Base-by-base conservation (phyloP, 306 rosid genomes). In the Prunus davidiana region DNA sequence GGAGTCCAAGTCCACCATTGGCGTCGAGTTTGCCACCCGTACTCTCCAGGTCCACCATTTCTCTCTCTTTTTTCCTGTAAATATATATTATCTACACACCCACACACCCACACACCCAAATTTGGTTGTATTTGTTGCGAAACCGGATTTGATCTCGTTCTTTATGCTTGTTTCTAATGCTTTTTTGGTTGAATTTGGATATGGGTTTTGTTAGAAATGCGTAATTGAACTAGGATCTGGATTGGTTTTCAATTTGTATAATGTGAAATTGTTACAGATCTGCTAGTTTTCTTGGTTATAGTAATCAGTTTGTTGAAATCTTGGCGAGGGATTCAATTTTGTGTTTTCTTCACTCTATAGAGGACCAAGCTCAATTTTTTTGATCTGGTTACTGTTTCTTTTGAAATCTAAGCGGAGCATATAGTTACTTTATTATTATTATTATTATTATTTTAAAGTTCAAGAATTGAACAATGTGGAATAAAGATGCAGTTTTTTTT, bases 1-100 rank as follows among this genome's bases (percentile, higher is more conserved):
- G 78, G 98, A 94, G 77, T 94, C 98, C 25, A 93, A 91, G 79
- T 93, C 98, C 81, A 93, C 98, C 74, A 93, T 93, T 71, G 98
- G 98, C 67, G 97, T 93, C 20, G 98, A 93, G 81, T 93, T 93
- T 72, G 97, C 98, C 62, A 91, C 98, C 12, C 94, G 97, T 18
- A 93, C 98, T 8, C 97, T 93, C n/a, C 81, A 94, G 96, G 97
- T 91, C 71, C 66, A 7, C 49, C 28, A 4, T 12, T 12, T 78
- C 38, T 62, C 68, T 47, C 68, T 71, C 67, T 76, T 41, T 65
- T 18, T 16, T 19, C 22, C 10, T 15, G 12, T 7, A 16, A 13
- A 10, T 15, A 2, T 28, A 30, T 6, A 16, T 15, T 47, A 28
- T 20, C 1, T 12, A 58, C 57, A 64, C 25, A 57, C 38, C 18